Base-by-base conservation (phyloP, 2,329 filamentous ascomycete species). In the Meredithiella fracta region DNA sequence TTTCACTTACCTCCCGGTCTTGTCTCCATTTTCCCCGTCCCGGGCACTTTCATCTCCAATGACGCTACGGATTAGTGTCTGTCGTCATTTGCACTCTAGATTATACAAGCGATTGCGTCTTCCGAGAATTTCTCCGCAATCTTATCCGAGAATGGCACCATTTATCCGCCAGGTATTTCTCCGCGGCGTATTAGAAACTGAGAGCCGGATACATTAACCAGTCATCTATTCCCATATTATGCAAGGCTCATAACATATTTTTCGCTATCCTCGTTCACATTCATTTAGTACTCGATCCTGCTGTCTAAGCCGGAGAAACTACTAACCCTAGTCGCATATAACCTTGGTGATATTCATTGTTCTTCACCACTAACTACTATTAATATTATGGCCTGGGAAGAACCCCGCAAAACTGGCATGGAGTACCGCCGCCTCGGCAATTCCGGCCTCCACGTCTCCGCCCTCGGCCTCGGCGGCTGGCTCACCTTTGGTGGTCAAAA, bases 401-500 rank as follows among this genome's bases (percentile, higher is more conserved):
- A 72, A 65, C 70, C 70, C 55, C 65, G 70, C 56, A 66, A 71
- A 56, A 72, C 70, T 11, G 70, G 70, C 57, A 72, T 72, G 69
- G 58, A 65, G 60, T 72, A 71, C 63, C 69, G 69, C 62, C 68
- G 68, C 34, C 66, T 71, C 5, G 69, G 69, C 53, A 65, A 66
- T 54, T 81, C 78, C 3, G 82, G 82, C 14, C 71, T 85, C 3
- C 78, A 85, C 63, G 57, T 60, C 42, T 85, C 81, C 9, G 79
- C 76, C 8, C 79, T 86, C 50, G 77, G 79, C 1, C 70, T 86
- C 0, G 83, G 78, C 37, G 74, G 77, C 50, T 80, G 78, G 78
- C 70, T 85, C 54, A 85, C 82, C 1, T 84, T 82, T 59, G 81
- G 81, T 54, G 80, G 79, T 2, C 77, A 82, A 47, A 58, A 58